A percentile compares a stretch with the other conserved stretches of the same genome.
phyloP scores from a whole-genome alignment of 2,329 filamentous ascomycete genomes.

The Falciphora oryzae region DNA sequence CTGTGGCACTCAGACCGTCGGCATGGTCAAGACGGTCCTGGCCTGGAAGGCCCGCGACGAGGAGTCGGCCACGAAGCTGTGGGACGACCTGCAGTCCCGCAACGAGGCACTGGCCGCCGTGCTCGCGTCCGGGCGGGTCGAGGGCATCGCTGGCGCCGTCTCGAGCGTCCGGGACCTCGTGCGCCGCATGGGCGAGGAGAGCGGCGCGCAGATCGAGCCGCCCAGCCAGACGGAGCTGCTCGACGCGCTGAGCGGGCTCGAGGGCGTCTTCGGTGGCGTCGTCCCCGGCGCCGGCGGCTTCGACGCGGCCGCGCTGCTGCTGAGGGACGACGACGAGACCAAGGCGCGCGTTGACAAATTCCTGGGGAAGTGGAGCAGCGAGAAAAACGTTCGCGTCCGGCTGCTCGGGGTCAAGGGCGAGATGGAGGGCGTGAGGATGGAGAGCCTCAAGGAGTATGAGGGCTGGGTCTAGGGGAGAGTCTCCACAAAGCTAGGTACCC shows the following conservation, averaged over 20 bases:
- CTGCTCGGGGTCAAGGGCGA: constrained; percentile 66
- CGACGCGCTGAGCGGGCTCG: constrained; percentile 65
- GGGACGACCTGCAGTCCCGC: constrained; percentile 65
- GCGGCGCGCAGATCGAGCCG: constrained; percentile 85
- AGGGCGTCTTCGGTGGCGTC: constrained; percentile 83
- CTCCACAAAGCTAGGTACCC: background rate
- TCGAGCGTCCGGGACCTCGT: constrained; percentile 55
- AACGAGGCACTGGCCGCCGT: constrained; percentile 67
- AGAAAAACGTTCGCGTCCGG: constrained; percentile 57
- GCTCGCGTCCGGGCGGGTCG: constrained; percentile 41
- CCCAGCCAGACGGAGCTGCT: constrained; percentile 76
- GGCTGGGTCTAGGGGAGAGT: constrained; percentile 1
- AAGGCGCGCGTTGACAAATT: constrained; percentile 54
- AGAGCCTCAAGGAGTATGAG: constrained; percentile 23
- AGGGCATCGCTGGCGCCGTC: constrained; percentile 41
- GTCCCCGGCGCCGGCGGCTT: constrained; percentile 93
- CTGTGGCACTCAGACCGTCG: constrained; percentile 85
- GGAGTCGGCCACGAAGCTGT: constrained; percentile 61
- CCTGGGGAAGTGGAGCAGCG: constrained; percentile 57
- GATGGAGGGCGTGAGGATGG: constrained; percentile 56
- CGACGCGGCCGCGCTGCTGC: constrained; percentile 78
- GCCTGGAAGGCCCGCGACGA: constrained; percentile 67
- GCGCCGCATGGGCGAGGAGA: constrained; percentile 66
- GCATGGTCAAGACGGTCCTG: constrained; percentile 92
- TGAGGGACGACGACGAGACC: constrained; percentile 66